Conservation (phyloP, 495 filamentous ascomycete genomes). For the Penicillium crystallinum region DNA sequence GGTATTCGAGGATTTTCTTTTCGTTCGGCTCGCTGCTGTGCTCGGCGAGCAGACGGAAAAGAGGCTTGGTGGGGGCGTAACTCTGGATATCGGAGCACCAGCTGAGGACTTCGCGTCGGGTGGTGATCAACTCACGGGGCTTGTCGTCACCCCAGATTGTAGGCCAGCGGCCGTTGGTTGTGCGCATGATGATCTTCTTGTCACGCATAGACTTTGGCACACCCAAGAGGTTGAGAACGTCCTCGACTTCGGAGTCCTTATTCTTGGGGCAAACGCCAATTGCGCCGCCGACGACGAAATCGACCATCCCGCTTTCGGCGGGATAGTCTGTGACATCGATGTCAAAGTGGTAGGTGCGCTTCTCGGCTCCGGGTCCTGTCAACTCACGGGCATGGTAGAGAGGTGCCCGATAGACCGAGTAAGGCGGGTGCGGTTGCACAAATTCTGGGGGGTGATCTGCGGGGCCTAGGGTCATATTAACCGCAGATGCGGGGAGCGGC, state of each 20-base stretch:
- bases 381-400: conserved; percentile 79
- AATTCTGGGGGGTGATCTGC: conserved; percentile 71
- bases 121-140: conserved; percentile 76
- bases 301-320: conserved; percentile 69
- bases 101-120: conserved; percentile 81
- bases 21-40: conserved; percentile 74
- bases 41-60: conserved; percentile 84
- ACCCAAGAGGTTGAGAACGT: conserved; percentile 73
- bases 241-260: conserved; percentile 68
- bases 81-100: conserved; percentile 96
- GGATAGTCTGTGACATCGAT: conserved; percentile 96
- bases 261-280: conserved; percentile 92
- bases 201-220: conserved; percentile 74
- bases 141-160: conserved; percentile 97
- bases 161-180: conserved; percentile 81
- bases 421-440: conserved; percentile 92
- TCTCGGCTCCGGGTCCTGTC: conserved; percentile 87
- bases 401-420: conserved; percentile 81
- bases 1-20: conserved; percentile 78
- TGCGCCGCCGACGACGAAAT: conserved; percentile 95
- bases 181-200: conserved; percentile 71
- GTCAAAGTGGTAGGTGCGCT: conserved; percentile 95
- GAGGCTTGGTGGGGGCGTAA: conserved; percentile 80
- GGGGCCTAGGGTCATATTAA: conserved; percentile 32
- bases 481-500: conserved; percentile 33